A percentile compares a stretch with the other conserved stretches of the same genome.
These are phyloP conservation scores for Neoboletus subvelutipes DNA, from an alignment of 768 basidiomycete species.

Conservation along the genomic window DNA sequence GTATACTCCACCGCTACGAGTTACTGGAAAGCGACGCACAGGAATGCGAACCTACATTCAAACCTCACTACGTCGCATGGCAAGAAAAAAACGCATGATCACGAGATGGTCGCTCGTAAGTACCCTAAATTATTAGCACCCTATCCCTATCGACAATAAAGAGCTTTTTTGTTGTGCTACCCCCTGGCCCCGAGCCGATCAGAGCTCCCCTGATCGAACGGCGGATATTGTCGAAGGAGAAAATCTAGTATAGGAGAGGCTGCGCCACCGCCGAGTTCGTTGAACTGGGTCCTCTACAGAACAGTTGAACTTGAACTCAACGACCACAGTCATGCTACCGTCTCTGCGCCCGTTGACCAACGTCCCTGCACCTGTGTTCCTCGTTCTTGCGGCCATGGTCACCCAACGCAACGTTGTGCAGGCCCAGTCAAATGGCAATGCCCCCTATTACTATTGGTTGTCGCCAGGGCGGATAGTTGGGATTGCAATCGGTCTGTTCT, in stretches of 20 bases:
- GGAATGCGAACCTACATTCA: no score
- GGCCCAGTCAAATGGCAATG: conserved; percentile 9
- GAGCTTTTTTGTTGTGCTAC: no score
- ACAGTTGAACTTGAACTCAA: neutral
- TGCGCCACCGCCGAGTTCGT: neutral
- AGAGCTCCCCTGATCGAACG: neutral
- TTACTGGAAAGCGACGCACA: no score
- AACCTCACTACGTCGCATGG: no score
- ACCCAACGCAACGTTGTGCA: conserved; percentile 1
- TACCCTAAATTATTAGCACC: no score
- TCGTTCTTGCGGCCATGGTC: conserved; percentile 9
- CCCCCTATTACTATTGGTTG: conserved; percentile 20
- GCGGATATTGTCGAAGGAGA: neutral
- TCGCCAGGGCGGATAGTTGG: conserved; percentile 28
- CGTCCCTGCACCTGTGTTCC: neutral
- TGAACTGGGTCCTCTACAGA: neutral
- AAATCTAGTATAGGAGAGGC: conserved; percentile 3
- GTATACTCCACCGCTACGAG: no score
- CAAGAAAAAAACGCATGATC: no score
- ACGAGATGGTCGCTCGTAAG: no score
- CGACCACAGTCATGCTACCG: neutral
- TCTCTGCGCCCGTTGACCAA: neutral
- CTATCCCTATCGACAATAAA: no score
- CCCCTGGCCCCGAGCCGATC: neutral
- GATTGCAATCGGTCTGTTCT: conserved; percentile 26